Percentiles rank a stretch among this genome's conserved stretches.
Conservation (phyloP, 2,329 filamentous ascomycete genomes). For the Talaromyces islandicus region DNA sequence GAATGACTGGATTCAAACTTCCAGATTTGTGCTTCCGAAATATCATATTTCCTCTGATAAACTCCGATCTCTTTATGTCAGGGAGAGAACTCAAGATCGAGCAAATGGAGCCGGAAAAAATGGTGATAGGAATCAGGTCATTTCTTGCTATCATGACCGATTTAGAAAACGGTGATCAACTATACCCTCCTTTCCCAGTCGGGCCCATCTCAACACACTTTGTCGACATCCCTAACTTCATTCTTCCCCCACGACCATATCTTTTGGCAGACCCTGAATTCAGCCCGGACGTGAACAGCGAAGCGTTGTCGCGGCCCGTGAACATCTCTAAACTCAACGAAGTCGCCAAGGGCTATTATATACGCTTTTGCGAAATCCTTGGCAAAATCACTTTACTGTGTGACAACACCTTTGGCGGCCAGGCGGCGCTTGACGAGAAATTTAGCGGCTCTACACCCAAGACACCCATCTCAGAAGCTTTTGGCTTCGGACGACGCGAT, state of each 20-base stretch:
- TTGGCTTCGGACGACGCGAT: constrained; percentile 81
- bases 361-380: constrained; percentile 87
- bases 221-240: constrained; percentile 30
- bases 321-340: constrained; percentile 62
- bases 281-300: constrained; percentile 25
- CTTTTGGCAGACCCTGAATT: constrained; percentile 31
- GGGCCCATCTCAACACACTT: constrained; percentile 41
- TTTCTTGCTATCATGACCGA: constrained; percentile 92
- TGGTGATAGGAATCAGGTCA: constrained; percentile 93
- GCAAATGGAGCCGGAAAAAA: constrained; percentile 89
- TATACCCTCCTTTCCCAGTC: constrained; percentile 76
- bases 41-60: constrained; percentile 92
- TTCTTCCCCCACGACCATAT: constrained; percentile 30
- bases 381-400: constrained; percentile 95
- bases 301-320: constrained; percentile 43
- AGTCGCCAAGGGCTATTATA: constrained; percentile 75
- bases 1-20: constrained; percentile 88
- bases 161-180: constrained; percentile 73
- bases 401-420: constrained; percentile 93
- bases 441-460: constrained; percentile 83
- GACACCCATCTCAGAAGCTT: constrained; percentile 89
- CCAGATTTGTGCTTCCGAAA: constrained; percentile 89
- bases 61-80: constrained; percentile 77
- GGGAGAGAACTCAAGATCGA: constrained; percentile 79
- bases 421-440: constrained; percentile 92